These are phyloP conservation scores for Plantago coronopus DNA, from an alignment of 305 asterid species.

Conservation along the genomic window DNA sequence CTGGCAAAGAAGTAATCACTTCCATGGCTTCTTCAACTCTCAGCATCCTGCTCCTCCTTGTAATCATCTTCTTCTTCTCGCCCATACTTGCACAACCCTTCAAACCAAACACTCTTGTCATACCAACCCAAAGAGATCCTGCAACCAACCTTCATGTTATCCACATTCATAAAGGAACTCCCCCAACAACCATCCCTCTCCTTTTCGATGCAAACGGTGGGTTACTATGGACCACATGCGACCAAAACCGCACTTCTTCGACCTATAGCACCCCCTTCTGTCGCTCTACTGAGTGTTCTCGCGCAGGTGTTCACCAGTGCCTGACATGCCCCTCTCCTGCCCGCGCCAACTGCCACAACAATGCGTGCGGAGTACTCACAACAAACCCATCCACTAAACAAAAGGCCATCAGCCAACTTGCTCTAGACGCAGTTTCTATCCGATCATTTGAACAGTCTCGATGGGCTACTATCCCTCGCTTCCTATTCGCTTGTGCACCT, in stretches of 20 bases:
- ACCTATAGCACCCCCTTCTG: conserved; percentile 44
- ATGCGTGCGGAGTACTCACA: conserved; percentile 37
- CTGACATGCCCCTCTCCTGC: conserved; percentile 31
- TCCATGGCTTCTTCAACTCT: conserved; percentile 31
- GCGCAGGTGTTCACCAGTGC: conserved; percentile 37
- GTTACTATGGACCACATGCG: conserved; percentile 39
- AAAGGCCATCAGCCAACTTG: conserved; percentile 30
- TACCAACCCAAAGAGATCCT: conserved; percentile 33
- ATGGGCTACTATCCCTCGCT: conserved; percentile 27
- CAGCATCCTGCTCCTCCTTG: conserved; percentile 15
- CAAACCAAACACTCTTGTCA: conserved; percentile 33
- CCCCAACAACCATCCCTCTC: conserved; percentile 29
- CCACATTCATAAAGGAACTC: conserved; percentile 37
- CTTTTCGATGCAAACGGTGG: conserved; percentile 40
- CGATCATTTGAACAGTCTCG: conserved; percentile 18
- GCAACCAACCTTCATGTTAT: conserved; percentile 35
- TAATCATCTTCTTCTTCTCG: conserved; percentile 8
- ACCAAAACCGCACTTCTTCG: conserved; percentile 35
- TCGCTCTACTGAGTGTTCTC: conserved; percentile 44
- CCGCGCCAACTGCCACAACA: conserved; percentile 59
- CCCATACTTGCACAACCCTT: conserved; percentile 23
- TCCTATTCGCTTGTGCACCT: conserved; percentile 43
- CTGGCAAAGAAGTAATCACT: neutral
- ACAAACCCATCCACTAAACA: conserved; percentile 39
- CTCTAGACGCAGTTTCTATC: conserved; percentile 37